Evolutionary conservation across 192 early-diverging fungal species (phyloP).

Genomic region (Pecoramyces ruminantium): DNA sequence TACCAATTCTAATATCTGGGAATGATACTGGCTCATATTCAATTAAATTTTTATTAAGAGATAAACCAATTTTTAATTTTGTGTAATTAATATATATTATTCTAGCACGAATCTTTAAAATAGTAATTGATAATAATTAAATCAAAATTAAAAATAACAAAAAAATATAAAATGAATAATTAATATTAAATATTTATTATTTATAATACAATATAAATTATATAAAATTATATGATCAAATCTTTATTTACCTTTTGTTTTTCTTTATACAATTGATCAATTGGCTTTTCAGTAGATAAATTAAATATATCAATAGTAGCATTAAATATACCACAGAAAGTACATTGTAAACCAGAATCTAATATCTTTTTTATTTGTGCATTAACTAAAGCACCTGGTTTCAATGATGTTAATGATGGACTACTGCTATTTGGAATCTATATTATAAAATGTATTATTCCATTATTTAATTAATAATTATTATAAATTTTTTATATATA

Average conservation of each 20-base stretch:
- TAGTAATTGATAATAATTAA: too few relatives aligned
- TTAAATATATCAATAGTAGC: slow-evolving; percentile 49
- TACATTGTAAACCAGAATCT: slow-evolving; percentile 45
- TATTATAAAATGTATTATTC: too few relatives aligned
- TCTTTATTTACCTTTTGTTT: background rate
- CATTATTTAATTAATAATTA: too few relatives aligned
- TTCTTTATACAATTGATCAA: background rate
- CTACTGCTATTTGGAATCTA: slow-evolving; percentile 21
- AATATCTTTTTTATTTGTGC: slow-evolving; percentile 43
- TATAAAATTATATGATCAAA: too few relatives aligned
- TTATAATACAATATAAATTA: too few relatives aligned
- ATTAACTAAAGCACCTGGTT: slow-evolving; percentile 57
- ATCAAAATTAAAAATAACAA: too few relatives aligned
- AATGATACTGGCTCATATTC: background rate
- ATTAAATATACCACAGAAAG: slow-evolving; percentile 72
- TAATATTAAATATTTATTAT: too few relatives aligned
- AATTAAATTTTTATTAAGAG: slow-evolving; percentile 4
- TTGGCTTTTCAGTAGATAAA: background rate
- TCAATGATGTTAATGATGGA: slow-evolving; percentile 55
- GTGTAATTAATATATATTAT: background rate
- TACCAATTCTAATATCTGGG: slow-evolving; percentile 42
- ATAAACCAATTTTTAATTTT: slow-evolving; percentile 16
- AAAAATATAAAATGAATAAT: too few relatives aligned
- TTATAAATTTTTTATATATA: too few relatives aligned
- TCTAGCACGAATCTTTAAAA: background rate